Evolutionary conservation across 176 grass and related monocot species (phyloP), one percentile per base, ranked within the genome.

Genomic region (Oryza meyeriana): DNA sequence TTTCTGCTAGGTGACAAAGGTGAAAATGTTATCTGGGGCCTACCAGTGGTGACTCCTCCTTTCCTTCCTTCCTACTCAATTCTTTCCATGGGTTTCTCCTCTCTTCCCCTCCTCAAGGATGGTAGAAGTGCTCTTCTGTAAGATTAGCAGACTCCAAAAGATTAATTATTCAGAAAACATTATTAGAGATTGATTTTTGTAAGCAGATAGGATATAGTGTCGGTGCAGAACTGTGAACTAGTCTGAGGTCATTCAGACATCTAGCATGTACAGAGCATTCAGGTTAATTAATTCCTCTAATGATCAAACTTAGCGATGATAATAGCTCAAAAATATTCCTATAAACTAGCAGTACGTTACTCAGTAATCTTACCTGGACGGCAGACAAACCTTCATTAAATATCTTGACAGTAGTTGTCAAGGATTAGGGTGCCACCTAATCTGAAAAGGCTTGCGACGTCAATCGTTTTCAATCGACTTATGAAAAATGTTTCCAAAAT

Each of bases 21-120:
- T 82, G 78, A 82, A 89, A 89, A 45, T 82, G 59, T 82, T 45
- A 12, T 82, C 66, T 82, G 58, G 78, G 67, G 78, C 83, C 88
- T 82, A 85, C 83, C 72, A 61, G 3, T 39, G 8, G 11, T 66
- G 65, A 78, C 35, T 78, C 35, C 72, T 42, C 74, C 22, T 34
- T 81, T 75, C 69, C 61, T 83, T 79, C 74, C 16, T 64, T 32
- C 45, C 2, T 76, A 71, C 77, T 72, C 71, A 71, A n/a, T 77
- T 52, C 11, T n/a, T 77, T 66, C 24, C 31, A n/a, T 36, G 22
- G n/a, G n/a, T n/a, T n/a, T n/a, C n/a, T n/a, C n/a, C n/a, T n/a
- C n/a, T n/a, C n/a, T n/a, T n/a, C n/a, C n/a, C n/a, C n/a, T n/a
- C n/a, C n/a, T n/a, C n/a, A n/a, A n/a, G n/a, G n/a, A n/a, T n/a